Evolutionary conservation across 495 filamentous ascomycete species (phyloP).

Genomic region (Evernia prunastri): DNA sequence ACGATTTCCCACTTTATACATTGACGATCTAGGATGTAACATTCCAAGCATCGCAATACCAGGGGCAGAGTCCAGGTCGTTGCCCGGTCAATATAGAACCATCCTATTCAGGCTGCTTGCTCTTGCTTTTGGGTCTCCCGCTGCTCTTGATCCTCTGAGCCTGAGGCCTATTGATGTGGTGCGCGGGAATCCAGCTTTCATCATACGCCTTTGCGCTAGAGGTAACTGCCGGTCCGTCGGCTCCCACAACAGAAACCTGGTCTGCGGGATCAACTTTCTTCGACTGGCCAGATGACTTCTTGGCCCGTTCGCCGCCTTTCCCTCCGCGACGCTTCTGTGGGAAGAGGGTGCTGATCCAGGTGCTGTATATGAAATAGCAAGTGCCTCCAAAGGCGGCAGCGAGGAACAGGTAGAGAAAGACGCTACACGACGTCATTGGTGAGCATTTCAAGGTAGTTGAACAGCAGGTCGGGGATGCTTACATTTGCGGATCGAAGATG

Average conservation of each 20-base stretch:
- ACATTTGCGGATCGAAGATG: constrained; percentile 97
- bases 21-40: constrained; percentile 3
- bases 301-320: constrained; percentile 54
- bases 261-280: constrained; percentile 60
- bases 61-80: not conserved
- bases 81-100: not conserved
- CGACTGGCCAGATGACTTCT: constrained; percentile 47
- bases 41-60: not conserved
- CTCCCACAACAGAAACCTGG: constrained; percentile 58
- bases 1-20: not conserved
- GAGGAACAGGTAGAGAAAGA: constrained; percentile 97
- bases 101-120: constrained; percentile 24
- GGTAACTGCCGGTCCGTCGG: constrained; percentile 64
- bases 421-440: constrained; percentile 41
- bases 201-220: constrained; percentile 71
- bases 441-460: constrained; percentile 28
- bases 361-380: constrained; percentile 94
- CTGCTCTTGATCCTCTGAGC: constrained; percentile 73
- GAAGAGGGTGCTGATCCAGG: constrained; percentile 94
- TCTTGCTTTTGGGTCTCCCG: constrained; percentile 48
- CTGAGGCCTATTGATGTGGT: constrained; percentile 82
- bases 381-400: constrained; percentile 66
- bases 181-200: constrained; percentile 90
- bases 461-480: constrained; percentile 31
- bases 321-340: constrained; percentile 73